These are phyloP conservation scores for Mangifera indica DNA, from an alignment of 345 rosid genomes.

Conservation along the genomic window DNA sequence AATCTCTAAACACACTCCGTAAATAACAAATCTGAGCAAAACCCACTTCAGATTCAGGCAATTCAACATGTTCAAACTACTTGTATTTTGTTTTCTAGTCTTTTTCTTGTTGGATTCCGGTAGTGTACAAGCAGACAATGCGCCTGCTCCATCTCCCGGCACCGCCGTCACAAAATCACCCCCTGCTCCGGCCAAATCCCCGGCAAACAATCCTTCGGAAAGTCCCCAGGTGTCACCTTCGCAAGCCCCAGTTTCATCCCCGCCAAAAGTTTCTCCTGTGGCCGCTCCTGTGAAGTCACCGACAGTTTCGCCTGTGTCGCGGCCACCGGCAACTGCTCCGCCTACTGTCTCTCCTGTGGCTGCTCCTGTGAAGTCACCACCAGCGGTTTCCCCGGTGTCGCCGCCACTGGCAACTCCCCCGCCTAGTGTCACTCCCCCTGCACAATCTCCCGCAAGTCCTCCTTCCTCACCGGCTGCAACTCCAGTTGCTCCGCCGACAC, in stretches of 20 bases:
- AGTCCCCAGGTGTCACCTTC: slow-evolving; percentile 17
- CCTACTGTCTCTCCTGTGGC: neutral
- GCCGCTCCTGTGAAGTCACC: too few species aligned
- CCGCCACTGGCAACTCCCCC: slow-evolving; percentile 14
- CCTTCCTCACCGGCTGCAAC: slow-evolving; percentile 20
- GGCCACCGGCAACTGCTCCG: slow-evolving; percentile 6
- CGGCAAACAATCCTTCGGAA: slow-evolving; percentile 16
- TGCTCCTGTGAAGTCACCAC: neutral
- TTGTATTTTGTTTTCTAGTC: slow-evolving; percentile 22
- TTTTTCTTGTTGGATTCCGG: slow-evolving; percentile 21
- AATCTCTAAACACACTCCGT: neutral
- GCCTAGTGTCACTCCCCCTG: slow-evolving; percentile 16
- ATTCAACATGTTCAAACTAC: slow-evolving; percentile 8
- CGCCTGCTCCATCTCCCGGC: slow-evolving; percentile 43
- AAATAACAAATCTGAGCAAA: slow-evolving; percentile 4
- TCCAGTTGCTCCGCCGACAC: neutral
- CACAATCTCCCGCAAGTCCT: slow-evolving; percentile 23
- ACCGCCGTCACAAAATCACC: neutral
- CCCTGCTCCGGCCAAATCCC: slow-evolving; percentile 26
- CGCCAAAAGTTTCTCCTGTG: slow-evolving; percentile 15
- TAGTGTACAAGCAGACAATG: slow-evolving; percentile 33
- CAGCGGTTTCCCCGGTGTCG: neutral
- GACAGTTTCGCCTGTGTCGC: neutral
- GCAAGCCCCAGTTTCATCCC: slow-evolving; percentile 19
- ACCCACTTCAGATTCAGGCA: neutral